These are phyloP conservation scores for Auricularia auricula-judae DNA, from an alignment of 768 basidiomycete species.

Conservation along the genomic window DNA sequence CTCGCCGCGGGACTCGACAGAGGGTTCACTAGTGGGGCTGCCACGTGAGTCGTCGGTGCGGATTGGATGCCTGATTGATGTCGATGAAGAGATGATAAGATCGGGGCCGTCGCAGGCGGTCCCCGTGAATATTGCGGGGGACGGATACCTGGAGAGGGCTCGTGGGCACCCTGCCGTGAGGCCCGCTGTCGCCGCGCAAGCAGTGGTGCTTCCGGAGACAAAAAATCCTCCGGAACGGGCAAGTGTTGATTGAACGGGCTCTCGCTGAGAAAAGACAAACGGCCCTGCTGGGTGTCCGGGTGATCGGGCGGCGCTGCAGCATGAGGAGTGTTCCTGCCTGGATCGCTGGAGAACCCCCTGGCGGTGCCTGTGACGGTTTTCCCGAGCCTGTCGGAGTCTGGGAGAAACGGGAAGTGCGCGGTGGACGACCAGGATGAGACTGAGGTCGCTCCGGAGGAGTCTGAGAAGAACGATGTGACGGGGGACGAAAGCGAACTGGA, in stretches of 20 bases:
- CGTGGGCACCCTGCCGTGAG: not conserved
- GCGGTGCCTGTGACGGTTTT: not conserved
- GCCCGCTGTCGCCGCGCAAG: not conserved
- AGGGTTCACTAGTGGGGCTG: not conserved
- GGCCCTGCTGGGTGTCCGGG: not conserved
- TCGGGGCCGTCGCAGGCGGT: not conserved
- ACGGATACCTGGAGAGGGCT: not conserved
- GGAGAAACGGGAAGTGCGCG: not conserved
- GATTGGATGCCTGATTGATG: not conserved
- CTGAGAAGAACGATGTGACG: constrained; percentile 6
- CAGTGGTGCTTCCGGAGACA: not conserved
- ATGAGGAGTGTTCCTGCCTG: not conserved
- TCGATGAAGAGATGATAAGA: not conserved
- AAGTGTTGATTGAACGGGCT: not conserved
- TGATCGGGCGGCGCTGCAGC: not conserved
- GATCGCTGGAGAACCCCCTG: not conserved
- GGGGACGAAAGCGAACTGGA: not conserved
- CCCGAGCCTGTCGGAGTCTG: not conserved
- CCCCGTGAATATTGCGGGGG: not conserved
- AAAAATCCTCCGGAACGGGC: not conserved
- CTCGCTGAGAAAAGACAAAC: not conserved
- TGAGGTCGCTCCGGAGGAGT: constrained; percentile 7
- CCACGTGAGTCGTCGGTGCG: not conserved
- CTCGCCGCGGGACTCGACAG: constrained; percentile 18
- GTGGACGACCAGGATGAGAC: constrained; percentile 5